Evolutionary conservation across 495 filamentous ascomycete species (phyloP), one percentile per base, ranked within the genome.

Genomic region (Aspergillus ostianus): DNA sequence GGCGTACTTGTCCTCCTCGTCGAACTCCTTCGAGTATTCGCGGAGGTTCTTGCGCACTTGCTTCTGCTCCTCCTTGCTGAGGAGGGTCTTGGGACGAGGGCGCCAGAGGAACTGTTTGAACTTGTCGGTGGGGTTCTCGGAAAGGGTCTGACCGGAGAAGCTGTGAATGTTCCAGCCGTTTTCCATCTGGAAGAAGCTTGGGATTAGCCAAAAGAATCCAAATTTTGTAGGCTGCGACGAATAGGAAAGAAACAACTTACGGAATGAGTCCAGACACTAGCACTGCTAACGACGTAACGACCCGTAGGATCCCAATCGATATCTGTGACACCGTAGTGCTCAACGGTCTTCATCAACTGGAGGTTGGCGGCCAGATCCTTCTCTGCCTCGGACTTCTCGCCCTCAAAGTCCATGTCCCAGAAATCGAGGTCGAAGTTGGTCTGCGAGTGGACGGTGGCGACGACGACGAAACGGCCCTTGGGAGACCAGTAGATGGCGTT

Each of bases 401-500:
- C 94, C 76, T 98, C 94, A 65, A 93, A 98, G 73, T 97, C 95
- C 63, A 97, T 80, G 65, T 98, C 94, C 82, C 85, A 98, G 80
- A 98, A 98, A 67, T 98, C 94, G 60, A 98, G 84, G 56, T 98
- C 94, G 64, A 90, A 96, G 78, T 84, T 91, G 75, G 96, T 89
- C 70, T 91, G 87, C 58, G 91, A 96, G 78, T 90, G 87, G 15
- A 98, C 89, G 2, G 94, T 94, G 21, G 90, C 94, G 15, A 98
- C 85, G 47, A 97, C 85, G 48, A 96, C 92, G 69, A 98, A 97
- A 18, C 94, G 86, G 17, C 94, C 94, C 79, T 90, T 92, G 15
- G 94, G 94, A n/a, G 91, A 95, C 94, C 94, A 98, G 85, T 97
- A 97, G 69, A 98, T 98, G 55, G 90, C 95, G 68, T 98, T 98